Base-by-base conservation (phyloP, 306 rosid species). In the Dalbergia cochinchinensis region DNA sequence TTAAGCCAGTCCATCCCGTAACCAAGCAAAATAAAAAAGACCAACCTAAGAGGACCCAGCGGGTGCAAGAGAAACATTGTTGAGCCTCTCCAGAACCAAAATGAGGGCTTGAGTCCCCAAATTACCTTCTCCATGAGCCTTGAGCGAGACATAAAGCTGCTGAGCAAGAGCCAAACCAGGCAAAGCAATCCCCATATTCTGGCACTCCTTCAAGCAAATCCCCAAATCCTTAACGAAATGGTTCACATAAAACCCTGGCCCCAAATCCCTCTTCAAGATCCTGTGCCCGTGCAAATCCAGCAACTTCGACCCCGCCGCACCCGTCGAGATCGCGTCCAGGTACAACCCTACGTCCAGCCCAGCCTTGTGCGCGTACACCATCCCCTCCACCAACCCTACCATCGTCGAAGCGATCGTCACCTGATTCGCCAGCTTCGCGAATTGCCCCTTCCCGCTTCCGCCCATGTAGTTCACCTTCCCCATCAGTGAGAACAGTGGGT, bases 391-490 rank as follows among this genome's bases (percentile, higher is more conserved):
- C 18, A 92, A 13, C 9, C 98, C 98, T 66, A 94, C 91, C 98
- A 94, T 89, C 9, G 94, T 87, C 45, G 97, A 89, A 11, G 89
- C 93, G 14, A 92, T 86, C 14, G 94, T 86, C 13, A 89, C 72
- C 83, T 94, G 98, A 79, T 94, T 94, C 60, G 94, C 94, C 2
- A 92, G 89, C 84, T 94, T 94, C 33, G 97, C 97, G 80, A 88
- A 92, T 69, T 94, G 98, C 34, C 98, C 98, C 64, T 93, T 89
- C 8, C 98, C 98, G 11, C 89, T 87, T 12, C 73, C 79, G 5
- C 97, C 98, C 98, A 94, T 92, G 89, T 88, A 91, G 62, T 88
- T 92, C 73, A 92, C 95, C 18, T 94, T 94, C 15, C 98, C 98
- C 69, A 94, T 5, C 3, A 76, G 71, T 5, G 84, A 50, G 12